These are phyloP conservation scores for Candida sanyaensis DNA, from an alignment of 1,139 yeast genomes.

Conservation along the genomic window DNA sequence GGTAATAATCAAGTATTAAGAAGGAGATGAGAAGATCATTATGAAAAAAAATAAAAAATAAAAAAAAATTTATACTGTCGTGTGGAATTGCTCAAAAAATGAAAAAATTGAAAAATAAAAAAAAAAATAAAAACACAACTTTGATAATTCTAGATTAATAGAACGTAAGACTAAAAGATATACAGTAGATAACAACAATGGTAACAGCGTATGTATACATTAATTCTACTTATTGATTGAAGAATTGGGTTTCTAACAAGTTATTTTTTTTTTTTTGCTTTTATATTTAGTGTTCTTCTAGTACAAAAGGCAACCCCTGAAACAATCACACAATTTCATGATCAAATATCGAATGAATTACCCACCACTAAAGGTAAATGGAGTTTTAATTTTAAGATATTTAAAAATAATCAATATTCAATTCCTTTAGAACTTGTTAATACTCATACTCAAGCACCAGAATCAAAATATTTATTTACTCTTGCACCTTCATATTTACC, in stretches of 20 bases:
- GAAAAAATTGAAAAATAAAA: background rate
- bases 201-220: slow-evolving; percentile 33
- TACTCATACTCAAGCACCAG: slow-evolving; percentile 31
- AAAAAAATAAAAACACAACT: background rate
- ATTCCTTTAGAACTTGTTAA: slow-evolving; percentile 41
- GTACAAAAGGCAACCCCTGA: slow-evolving; percentile 63
- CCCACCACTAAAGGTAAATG: slow-evolving; percentile 63
- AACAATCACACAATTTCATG: slow-evolving; percentile 66
- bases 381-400: slow-evolving; percentile 65
- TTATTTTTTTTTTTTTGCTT: too few relatives aligned
- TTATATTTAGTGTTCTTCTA: slow-evolving; percentile 39
- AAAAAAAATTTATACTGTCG: background rate
- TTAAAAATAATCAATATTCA: slow-evolving; percentile 59
- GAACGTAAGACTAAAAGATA: too few relatives aligned
- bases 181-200: slow-evolving; percentile 19
- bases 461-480: slow-evolving; percentile 56
- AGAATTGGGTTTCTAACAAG: slow-evolving; percentile 7
- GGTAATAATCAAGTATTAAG: too few relatives aligned
- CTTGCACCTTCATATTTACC: slow-evolving; percentile 56
- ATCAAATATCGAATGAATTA: slow-evolving; percentile 62
- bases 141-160: too few relatives aligned
- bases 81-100: background rate
- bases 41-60: background rate
- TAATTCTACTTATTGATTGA: slow-evolving; percentile 6
- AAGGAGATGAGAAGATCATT: background rate